phyloP scores from a whole-genome alignment of 208 protist genomes.

The Vickermania ingenoplastis region DNA sequence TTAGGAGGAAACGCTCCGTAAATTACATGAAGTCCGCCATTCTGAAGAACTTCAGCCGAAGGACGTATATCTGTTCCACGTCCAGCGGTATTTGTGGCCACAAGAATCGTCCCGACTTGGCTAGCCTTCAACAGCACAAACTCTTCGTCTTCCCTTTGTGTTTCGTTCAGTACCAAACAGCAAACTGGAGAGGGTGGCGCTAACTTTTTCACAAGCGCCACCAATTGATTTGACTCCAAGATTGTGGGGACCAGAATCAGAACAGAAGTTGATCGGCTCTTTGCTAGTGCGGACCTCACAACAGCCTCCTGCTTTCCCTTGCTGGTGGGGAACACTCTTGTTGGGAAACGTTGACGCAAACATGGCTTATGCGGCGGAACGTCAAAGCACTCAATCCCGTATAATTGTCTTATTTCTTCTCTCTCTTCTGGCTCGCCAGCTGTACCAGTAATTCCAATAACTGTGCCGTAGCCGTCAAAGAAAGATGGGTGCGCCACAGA shows the following conservation, averaged over 20 bases:
- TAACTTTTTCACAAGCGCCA: neutral
- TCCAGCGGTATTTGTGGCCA: conserved; percentile 8
- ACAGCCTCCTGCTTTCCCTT: neutral
- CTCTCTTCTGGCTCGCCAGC: neutral
- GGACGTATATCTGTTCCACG: conserved; percentile 6
- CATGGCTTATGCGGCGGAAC: neutral
- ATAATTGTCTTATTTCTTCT: neutral
- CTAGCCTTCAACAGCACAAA: neutral
- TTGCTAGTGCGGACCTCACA: neutral
- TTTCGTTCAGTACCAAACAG: neutral
- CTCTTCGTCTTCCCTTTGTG: neutral
- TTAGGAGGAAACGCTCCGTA: conserved; percentile 2
- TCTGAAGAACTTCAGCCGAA: neutral
- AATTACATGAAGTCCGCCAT: conserved; percentile 4
- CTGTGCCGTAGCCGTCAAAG: neutral
- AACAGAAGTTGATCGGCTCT: neutral
- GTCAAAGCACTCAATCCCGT: neutral
- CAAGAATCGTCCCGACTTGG: conserved; percentile 3
- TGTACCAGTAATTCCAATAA: neutral
- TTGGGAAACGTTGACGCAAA: neutral
- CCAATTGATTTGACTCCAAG: neutral
- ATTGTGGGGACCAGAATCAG: neutral
- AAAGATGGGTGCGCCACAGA: neutral
- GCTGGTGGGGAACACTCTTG: neutral
- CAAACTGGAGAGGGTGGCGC: neutral